Conservation (phyloP, 306 rosid species). For the Biancaea sappan region DNA sequence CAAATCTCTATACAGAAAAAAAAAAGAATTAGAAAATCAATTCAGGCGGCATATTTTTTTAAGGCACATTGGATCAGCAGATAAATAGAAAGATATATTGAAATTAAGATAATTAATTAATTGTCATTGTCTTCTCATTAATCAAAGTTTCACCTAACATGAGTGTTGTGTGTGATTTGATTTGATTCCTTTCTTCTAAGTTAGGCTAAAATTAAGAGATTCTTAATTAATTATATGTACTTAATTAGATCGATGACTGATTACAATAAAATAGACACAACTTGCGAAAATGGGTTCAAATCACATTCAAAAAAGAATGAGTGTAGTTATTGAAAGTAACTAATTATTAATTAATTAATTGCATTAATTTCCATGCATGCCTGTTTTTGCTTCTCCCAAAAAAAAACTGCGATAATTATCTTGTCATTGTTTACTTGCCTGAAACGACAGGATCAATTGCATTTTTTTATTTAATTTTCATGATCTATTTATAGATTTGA, state of each 20-base stretch:
- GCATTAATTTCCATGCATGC: background rate
- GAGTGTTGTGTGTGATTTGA: slow-evolving; percentile 23
- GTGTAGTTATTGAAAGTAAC: slow-evolving; percentile 49
- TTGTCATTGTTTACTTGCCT: too few relatives aligned
- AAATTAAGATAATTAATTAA: too few relatives aligned
- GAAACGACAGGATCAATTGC: too few relatives aligned
- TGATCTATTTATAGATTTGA: too few relatives aligned
- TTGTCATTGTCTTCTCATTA: slow-evolving; percentile 32
- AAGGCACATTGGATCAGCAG: slow-evolving; percentile 26
- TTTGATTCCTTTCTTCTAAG: slow-evolving; percentile 46
- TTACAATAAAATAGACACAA: slow-evolving; percentile 25
- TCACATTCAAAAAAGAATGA: too few relatives aligned
- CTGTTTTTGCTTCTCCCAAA: slow-evolving; percentile 24
- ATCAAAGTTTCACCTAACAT: slow-evolving; percentile 56
- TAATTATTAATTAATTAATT: background rate
- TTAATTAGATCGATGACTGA: background rate
- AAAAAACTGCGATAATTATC: too few relatives aligned
- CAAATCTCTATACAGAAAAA: background rate
- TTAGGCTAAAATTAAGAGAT: slow-evolving; percentile 16
- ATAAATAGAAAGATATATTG: background rate
- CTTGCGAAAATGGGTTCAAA: too few relatives aligned
- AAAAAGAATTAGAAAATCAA: background rate
- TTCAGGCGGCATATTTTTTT: slow-evolving; percentile 36
- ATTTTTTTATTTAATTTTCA: too few relatives aligned
- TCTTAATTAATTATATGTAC: background rate